A percentile compares a stretch with the other conserved stretches of the same genome.
Conservation (phyloP, 345 rosid genomes). For the Eucalyptus victrix region DNA sequence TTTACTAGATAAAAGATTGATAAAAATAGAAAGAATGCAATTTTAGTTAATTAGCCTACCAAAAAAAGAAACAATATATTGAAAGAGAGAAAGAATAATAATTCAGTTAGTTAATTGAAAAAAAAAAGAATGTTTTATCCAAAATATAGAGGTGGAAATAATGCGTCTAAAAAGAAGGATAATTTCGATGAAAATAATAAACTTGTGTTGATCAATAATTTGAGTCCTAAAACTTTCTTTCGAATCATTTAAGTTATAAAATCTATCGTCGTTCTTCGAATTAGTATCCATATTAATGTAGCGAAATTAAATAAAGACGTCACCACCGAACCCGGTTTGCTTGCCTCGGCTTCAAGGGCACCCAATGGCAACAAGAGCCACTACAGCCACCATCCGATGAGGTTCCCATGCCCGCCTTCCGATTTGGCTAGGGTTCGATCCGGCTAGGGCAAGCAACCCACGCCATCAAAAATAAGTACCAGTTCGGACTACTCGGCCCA, state of each 20-base stretch:
- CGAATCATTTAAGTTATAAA: not conserved
- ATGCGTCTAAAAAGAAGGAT: accelerated
- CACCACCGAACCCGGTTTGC: not conserved
- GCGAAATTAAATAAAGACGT: accelerated
- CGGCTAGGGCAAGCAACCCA: not conserved
- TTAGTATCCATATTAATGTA: accelerated
- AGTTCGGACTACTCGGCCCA: not conserved
- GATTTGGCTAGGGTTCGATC: not conserved
- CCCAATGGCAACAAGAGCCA: not conserved
- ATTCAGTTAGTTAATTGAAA: not conserved
- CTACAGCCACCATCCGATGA: accelerated
- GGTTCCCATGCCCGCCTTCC: too few species aligned
- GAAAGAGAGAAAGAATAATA: not conserved
- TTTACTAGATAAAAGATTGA: not conserved
- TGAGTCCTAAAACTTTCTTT: not conserved
- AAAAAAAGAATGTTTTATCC: not conserved
- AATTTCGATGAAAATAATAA: accelerated
- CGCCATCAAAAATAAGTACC: accelerated
- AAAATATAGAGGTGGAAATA: not conserved
- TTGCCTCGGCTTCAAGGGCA: accelerated
- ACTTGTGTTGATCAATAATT: not conserved
- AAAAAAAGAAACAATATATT: not conserved
- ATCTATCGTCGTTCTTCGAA: accelerated
- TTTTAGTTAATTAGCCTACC: not conserved
- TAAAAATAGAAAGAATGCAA: not conserved